Evolutionary conservation across 2,329 filamentous ascomycete species (phyloP).

Genomic region (Westerdykella sp.): DNA sequence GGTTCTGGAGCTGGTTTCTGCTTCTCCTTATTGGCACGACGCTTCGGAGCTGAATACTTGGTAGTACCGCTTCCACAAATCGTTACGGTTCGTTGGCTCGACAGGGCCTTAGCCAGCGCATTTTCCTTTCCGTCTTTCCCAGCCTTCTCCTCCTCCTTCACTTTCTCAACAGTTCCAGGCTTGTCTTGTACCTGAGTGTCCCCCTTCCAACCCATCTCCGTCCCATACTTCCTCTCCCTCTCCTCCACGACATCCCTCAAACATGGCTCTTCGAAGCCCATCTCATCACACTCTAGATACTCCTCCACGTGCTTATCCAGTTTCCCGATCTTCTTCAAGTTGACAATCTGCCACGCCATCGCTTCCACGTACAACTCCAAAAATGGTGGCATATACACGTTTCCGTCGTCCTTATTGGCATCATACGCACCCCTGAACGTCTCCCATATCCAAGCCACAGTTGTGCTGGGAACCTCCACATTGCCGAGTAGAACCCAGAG

Average conservation of each 20-base stretch:
- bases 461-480: not conserved
- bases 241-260: too few species aligned
- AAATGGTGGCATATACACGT: not conserved
- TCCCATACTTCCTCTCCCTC: too few species aligned
- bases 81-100: too few species aligned
- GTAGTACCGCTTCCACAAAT: too few species aligned
- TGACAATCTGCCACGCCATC: not conserved
- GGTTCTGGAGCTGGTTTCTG: too few species aligned
- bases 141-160: not conserved
- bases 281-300: not conserved
- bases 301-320: not conserved
- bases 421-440: not conserved
- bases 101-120: too few species aligned
- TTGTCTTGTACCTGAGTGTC: too few species aligned
- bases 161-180: not conserved
- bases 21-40: too few species aligned
- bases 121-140: not conserved
- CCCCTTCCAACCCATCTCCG: too few species aligned
- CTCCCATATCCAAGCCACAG: constrained; percentile 6
- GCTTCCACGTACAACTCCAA: not conserved
- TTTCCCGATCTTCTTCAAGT: not conserved
- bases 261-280: too few species aligned
- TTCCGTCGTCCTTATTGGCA: not conserved
- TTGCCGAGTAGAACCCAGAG: constrained; percentile 1
- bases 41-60: too few species aligned